phyloP scores from a whole-genome alignment of 176 grass and related monocot genomes.

The Tuctoria greenei region DNA sequence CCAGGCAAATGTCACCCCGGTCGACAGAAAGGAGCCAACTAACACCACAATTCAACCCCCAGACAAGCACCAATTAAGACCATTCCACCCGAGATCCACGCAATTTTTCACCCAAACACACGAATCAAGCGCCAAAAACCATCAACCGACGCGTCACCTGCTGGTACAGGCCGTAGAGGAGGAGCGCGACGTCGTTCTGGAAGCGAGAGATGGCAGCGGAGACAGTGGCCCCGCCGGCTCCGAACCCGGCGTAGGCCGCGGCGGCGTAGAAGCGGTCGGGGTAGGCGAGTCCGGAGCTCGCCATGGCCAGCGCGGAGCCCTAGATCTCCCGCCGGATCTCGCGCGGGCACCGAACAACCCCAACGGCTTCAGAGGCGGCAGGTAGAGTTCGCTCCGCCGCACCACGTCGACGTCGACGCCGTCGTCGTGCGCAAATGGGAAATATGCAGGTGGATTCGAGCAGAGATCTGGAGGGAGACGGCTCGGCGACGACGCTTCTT shows the following conservation, averaged over 20 bases:
- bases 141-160: constrained; percentile 44
- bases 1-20: constrained; percentile 9
- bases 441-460: constrained; percentile 18
- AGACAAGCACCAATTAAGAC: not conserved
- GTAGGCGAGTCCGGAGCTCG: constrained; percentile 89
- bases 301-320: constrained; percentile 50
- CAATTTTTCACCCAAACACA: not conserved
- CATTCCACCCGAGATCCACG: constrained; percentile 38
- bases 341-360: not conserved
- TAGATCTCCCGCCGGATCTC: constrained; percentile 46
- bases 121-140: not conserved
- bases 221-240: constrained; percentile 13
- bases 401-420: not conserved
- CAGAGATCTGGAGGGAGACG: constrained; percentile 52
- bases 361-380: not conserved
- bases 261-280: constrained; percentile 94
- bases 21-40: constrained; percentile 10
- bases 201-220: constrained; percentile 62
- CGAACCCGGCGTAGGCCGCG: constrained; percentile 77
- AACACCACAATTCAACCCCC: constrained; percentile 9
- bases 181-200: constrained; percentile 84
- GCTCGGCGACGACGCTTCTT: constrained; percentile 2
- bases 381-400: constrained; percentile 22
- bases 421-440: constrained; percentile 30
- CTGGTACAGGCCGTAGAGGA: constrained; percentile 91